A percentile compares a stretch with the other conserved stretches of the same genome.
Evolutionary conservation across 2,329 filamentous ascomycete genomes (phyloP).

Genomic region (Fusarium tricinctum): DNA sequence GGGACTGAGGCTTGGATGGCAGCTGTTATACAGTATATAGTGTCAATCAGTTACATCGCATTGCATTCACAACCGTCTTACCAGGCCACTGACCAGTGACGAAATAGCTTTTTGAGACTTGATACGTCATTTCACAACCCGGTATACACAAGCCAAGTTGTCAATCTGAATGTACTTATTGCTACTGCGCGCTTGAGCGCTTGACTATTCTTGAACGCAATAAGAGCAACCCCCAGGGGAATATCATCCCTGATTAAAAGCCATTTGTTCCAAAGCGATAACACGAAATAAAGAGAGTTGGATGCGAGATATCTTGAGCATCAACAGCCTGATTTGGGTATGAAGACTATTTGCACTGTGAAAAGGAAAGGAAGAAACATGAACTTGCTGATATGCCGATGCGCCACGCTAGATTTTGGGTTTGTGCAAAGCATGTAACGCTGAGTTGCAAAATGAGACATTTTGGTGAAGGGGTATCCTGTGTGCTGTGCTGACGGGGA

Average conservation of each 20-base stretch:
- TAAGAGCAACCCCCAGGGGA: slow-evolving; percentile 13
- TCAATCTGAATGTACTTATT: slow-evolving; percentile 13
- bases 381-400: slow-evolving; percentile 28
- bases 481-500: background rate
- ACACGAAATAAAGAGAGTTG: slow-evolving; percentile 9
- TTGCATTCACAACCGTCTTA: background rate
- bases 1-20: slow-evolving; percentile 17
- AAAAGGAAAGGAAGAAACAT: slow-evolving; percentile 13
- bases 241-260: slow-evolving; percentile 10
- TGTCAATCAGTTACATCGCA: slow-evolving; percentile 15
- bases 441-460: slow-evolving; percentile 24
- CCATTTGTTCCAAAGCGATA: slow-evolving; percentile 2
- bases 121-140: background rate
- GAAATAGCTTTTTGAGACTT: background rate
- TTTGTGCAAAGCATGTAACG: slow-evolving; percentile 17
- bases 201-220: slow-evolving; percentile 20
- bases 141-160: background rate
- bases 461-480: slow-evolving; percentile 1
- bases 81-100: background rate
- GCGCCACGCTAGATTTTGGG: slow-evolving; percentile 39
- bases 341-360: slow-evolving; percentile 18
- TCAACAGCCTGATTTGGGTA: slow-evolving; percentile 3
- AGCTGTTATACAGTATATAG: slow-evolving; percentile 34
- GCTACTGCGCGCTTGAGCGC: slow-evolving; percentile 29
- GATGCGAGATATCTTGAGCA: slow-evolving; percentile 35